Percentiles rank a stretch among this genome's conserved stretches.
These are phyloP conservation scores for Suillus lakei DNA, from an alignment of 768 basidiomycete species.

Conservation along the genomic window DNA sequence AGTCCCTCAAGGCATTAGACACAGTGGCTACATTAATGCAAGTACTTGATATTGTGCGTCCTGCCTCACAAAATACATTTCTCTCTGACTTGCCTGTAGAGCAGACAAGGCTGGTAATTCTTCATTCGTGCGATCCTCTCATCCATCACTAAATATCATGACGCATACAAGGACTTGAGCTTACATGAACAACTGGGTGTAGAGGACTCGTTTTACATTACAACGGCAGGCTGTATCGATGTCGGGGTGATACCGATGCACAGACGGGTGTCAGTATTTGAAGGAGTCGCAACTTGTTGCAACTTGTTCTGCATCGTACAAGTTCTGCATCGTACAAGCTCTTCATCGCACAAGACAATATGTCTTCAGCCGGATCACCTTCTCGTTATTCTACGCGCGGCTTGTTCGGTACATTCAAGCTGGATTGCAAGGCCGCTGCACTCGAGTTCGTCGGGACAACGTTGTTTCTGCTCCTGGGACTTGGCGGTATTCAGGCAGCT, in stretches of 20 bases:
- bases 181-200: background rate
- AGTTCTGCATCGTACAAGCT: background rate
- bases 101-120: background rate
- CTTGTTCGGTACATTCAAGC: slow-evolving; percentile 33
- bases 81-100: background rate
- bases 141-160: background rate
- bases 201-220: background rate
- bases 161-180: background rate
- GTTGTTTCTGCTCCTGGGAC: slow-evolving; percentile 64
- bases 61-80: background rate
- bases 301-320: too few relatives aligned
- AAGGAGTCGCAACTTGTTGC: background rate
- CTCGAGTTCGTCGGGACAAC: slow-evolving; percentile 65
- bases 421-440: slow-evolving; percentile 52
- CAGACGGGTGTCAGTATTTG: background rate
- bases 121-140: background rate
- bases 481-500: slow-evolving; percentile 66
- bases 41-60: background rate
- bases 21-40: background rate
- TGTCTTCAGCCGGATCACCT: slow-evolving; percentile 4
- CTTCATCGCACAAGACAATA: background rate
- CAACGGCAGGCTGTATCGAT: background rate
- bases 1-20: background rate
- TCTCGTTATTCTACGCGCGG: slow-evolving; percentile 8
- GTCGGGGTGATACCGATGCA: background rate